Conservation (phyloP, 306 rosid genomes). For the Casuarina cunninghamiana region DNA sequence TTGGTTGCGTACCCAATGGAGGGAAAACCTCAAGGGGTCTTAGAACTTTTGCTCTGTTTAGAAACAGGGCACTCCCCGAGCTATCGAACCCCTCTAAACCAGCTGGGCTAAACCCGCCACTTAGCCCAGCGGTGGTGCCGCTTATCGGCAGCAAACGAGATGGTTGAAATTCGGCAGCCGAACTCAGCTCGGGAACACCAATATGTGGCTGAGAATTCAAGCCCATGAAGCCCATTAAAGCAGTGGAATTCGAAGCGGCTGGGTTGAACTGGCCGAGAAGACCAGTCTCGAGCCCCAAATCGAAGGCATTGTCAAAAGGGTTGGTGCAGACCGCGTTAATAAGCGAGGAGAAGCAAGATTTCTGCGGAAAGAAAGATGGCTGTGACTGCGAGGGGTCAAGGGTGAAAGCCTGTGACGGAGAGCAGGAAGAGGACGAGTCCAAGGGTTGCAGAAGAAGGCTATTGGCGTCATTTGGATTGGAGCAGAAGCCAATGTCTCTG, state of each 20-base stretch:
- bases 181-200: constrained; percentile 40
- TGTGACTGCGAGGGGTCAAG: constrained; percentile 54
- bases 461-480: constrained; percentile 34
- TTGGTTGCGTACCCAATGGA: constrained; percentile 56
- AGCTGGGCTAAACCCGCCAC: constrained; percentile 24
- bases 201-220: constrained; percentile 33
- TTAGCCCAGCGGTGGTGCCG: constrained; percentile 25
- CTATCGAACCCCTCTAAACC: constrained; percentile 43
- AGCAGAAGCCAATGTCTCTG: constrained; percentile 36
- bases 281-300: constrained; percentile 50
- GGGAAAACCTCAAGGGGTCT: constrained; percentile 52
- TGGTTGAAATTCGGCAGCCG: constrained; percentile 43
- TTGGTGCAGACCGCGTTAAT: constrained; percentile 35
- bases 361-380: constrained; percentile 36
- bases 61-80: constrained; percentile 45
- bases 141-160: constrained; percentile 27
- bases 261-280: constrained; percentile 39
- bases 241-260: constrained; percentile 39
- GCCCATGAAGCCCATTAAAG: constrained; percentile 41
- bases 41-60: constrained; percentile 40
- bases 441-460: constrained; percentile 49
- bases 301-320: constrained; percentile 58
- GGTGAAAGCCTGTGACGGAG: constrained; percentile 46
- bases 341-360: constrained; percentile 52
- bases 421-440: constrained; percentile 60